Conservation (phyloP, 2,329 filamentous ascomycete genomes). For the Lecanosticta acicola region DNA sequence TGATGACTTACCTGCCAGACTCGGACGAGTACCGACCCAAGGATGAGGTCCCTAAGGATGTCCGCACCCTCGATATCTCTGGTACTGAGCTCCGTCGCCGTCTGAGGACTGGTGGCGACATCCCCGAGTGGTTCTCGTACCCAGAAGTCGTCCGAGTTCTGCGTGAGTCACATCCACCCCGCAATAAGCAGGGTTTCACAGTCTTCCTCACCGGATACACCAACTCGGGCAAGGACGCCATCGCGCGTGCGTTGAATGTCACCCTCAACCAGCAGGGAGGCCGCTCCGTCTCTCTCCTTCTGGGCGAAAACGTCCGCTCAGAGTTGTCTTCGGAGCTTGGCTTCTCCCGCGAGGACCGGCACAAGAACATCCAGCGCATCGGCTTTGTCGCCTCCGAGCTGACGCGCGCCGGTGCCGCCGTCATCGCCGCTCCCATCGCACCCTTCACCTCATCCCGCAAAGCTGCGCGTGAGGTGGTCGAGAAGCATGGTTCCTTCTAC, state of each 20-base stretch:
- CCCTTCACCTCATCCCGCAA: constrained; percentile 76
- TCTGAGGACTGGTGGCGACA: constrained; percentile 84
- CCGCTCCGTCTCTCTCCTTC: constrained; percentile 84
- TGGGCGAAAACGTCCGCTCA: constrained; percentile 89
- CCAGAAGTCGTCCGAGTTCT: constrained; percentile 96
- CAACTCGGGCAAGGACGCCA: constrained; percentile 95
- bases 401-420: constrained; percentile 84
- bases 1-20: constrained; percentile 98
- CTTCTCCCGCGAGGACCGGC: constrained; percentile 87
- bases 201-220: constrained; percentile 96
- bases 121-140: constrained; percentile 99
- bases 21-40: constrained; percentile 92
- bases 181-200: constrained; percentile 90
- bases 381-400: constrained; percentile 94
- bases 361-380: constrained; percentile 92
- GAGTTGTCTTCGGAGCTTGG: constrained; percentile 94
- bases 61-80: constrained; percentile 62
- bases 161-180: constrained; percentile 89
- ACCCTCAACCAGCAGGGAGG: constrained; percentile 98
- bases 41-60: constrained; percentile 78
- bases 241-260: constrained; percentile 90
- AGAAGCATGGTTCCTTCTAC: constrained; percentile 88
- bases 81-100: constrained; percentile 79
- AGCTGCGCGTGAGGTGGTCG: constrained; percentile 75
- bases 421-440: constrained; percentile 94